Conservation (phyloP, 768 basidiomycete genomes). For the Boletus speciosus region DNA sequence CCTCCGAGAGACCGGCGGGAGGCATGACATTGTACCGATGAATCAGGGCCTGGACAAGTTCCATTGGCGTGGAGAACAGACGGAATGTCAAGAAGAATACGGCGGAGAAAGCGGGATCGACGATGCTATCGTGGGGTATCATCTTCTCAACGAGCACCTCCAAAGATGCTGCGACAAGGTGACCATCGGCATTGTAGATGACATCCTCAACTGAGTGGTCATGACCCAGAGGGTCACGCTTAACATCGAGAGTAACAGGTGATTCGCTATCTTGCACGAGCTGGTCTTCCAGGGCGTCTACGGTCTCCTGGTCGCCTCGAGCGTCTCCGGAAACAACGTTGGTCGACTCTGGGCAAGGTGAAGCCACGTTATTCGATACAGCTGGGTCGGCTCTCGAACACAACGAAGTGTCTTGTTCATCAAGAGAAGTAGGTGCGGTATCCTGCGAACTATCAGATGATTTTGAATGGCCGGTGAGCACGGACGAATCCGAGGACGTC, state of each 20-base stretch:
- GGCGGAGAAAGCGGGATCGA: conserved; percentile 80
- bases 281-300: conserved; percentile 48
- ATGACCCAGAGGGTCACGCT: conserved; percentile 48
- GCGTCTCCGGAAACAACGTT: conserved; percentile 57
- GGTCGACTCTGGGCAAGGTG: conserved; percentile 28
- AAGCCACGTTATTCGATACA: conserved; percentile 26
- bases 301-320: conserved; percentile 31
- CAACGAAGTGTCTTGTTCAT: conserved; percentile 38
- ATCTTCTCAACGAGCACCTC: conserved; percentile 92
- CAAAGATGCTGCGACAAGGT: conserved; percentile 87
- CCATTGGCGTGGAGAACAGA: conserved; percentile 75
- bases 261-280: conserved; percentile 52
- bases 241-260: conserved; percentile 38
- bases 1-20: conserved; percentile 51
- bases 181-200: conserved; percentile 85
- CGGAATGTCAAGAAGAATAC: conserved; percentile 97
- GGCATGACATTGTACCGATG: conserved; percentile 79
- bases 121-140: conserved; percentile 90
- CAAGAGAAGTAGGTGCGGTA: conserved; percentile 48
- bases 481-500: conserved; percentile 51
- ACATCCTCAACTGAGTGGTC: conserved; percentile 85
- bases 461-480: conserved; percentile 40
- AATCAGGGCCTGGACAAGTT: conserved; percentile 75
- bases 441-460: conserved; percentile 45
- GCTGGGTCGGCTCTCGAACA: conserved; percentile 26